Conservation (phyloP, 2,329 filamentous ascomycete genomes). For the Alternaria gaisen region DNA sequence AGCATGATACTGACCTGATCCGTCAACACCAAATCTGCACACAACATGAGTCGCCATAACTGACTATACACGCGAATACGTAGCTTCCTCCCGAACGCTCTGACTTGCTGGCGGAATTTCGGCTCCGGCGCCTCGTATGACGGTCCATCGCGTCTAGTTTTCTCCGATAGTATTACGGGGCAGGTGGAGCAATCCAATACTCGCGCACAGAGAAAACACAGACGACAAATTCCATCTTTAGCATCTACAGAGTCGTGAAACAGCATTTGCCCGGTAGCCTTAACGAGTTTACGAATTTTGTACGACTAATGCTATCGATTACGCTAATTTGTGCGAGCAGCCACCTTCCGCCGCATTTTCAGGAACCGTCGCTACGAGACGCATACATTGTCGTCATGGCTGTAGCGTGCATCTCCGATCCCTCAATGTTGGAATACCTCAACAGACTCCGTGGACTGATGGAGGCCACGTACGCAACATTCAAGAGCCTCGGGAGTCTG, state of each 20-base stretch:
- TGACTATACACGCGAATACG: constrained; percentile 8
- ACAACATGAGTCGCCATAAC: constrained; percentile 5
- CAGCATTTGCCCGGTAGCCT: constrained; percentile 5
- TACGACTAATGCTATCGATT: constrained; percentile 7
- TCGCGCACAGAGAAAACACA: constrained; percentile 13
- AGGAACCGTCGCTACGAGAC: not conserved
- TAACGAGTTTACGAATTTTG: constrained; percentile 2
- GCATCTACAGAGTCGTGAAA: constrained; percentile 8
- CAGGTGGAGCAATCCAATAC: constrained; percentile 10
- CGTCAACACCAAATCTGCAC: constrained; percentile 6
- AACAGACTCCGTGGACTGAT: not conserved
- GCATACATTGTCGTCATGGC: not conserved
- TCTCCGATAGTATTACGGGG: constrained; percentile 16
- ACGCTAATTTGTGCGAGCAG: constrained; percentile 1
- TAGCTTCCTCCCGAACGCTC: constrained; percentile 7
- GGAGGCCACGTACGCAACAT: not conserved
- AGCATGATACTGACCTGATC: not conserved
- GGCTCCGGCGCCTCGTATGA: constrained; percentile 15
- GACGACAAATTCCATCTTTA: constrained; percentile 16
- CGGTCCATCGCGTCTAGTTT: constrained; percentile 14
- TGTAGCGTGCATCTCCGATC: not conserved
- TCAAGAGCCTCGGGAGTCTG: constrained; percentile 3
- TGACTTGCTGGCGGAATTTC: constrained; percentile 11
- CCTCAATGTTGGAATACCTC: not conserved
- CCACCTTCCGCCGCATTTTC: not conserved